Percentiles rank a stretch among this genome's conserved stretches.
Conservation (phyloP, 2,329 filamentous ascomycete species). For the Alternaria sp. region DNA sequence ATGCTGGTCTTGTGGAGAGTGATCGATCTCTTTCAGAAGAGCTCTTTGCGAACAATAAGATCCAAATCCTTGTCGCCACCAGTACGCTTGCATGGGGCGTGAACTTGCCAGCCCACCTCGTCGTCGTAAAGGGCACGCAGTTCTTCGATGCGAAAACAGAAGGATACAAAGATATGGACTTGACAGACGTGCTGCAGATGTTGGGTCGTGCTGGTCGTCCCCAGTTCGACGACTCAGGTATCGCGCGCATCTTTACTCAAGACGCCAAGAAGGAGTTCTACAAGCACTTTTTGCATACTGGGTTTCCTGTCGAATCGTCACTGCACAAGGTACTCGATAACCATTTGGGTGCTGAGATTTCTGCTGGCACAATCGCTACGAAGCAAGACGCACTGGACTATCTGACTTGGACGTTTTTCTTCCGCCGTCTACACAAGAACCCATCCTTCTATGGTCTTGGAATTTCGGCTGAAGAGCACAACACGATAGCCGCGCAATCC, state of each 20-base stretch:
- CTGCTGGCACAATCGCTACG: slow-evolving; percentile 87
- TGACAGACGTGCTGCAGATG: slow-evolving; percentile 98
- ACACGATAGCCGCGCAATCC: slow-evolving; percentile 82
- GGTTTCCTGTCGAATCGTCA: slow-evolving; percentile 96
- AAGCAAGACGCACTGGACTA: slow-evolving; percentile 99
- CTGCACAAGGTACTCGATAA: slow-evolving; percentile 97
- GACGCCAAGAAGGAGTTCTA: slow-evolving; percentile 99
- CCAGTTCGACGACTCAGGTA: slow-evolving; percentile 94
- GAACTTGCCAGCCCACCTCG: slow-evolving; percentile 93
- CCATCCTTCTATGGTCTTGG: slow-evolving; percentile 97
- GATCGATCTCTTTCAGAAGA: slow-evolving; percentile 93
- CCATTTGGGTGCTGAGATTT: slow-evolving; percentile 93
- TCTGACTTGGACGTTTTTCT: slow-evolving; percentile 99
- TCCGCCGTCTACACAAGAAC: slow-evolving; percentile 95
- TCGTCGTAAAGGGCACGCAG: slow-evolving; percentile 97
- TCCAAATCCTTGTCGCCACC: slow-evolving; percentile 94
- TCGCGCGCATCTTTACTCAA: slow-evolving; percentile 96
- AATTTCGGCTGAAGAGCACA: slow-evolving; percentile 91
- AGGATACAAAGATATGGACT: slow-evolving; percentile 97
- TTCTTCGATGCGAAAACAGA: slow-evolving; percentile 98
- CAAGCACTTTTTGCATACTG: slow-evolving; percentile 98
- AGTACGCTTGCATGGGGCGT: slow-evolving; percentile 98
- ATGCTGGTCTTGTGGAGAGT: slow-evolving; percentile 94
- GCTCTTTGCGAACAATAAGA: slow-evolving; percentile 96
- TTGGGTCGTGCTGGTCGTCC: slow-evolving; percentile 92